These are phyloP conservation scores for Phylloporus sp. DNA, from an alignment of 768 basidiomycete species.

Conservation along the genomic window DNA sequence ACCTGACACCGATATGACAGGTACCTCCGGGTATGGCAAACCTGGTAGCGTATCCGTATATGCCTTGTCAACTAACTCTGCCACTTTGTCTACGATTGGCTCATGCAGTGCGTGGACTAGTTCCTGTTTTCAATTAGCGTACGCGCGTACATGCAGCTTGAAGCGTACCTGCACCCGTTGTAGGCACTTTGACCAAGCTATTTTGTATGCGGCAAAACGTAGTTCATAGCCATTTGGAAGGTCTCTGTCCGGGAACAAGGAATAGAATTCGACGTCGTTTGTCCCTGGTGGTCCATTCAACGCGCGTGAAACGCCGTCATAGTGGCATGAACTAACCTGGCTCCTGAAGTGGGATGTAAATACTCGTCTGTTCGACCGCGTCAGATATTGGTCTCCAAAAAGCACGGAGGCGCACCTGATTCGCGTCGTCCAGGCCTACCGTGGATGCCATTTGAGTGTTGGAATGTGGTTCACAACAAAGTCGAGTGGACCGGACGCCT, in stretches of 20 bases:
- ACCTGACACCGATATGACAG: slow-evolving; percentile 58
- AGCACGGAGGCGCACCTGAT: slow-evolving; percentile 22
- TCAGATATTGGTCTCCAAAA: slow-evolving; percentile 1
- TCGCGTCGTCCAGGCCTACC: slow-evolving; percentile 19
- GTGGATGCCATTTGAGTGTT: slow-evolving; percentile 12
- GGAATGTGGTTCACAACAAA: background rate
- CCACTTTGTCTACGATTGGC: slow-evolving; percentile 45
- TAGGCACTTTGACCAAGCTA: slow-evolving; percentile 59
- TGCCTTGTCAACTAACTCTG: slow-evolving; percentile 40
- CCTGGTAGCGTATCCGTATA: slow-evolving; percentile 47
- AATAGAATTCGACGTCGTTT: slow-evolving; percentile 17
- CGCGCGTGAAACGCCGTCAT: background rate
- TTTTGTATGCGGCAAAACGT: slow-evolving; percentile 51
- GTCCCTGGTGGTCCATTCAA: slow-evolving; percentile 11
- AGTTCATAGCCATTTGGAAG: slow-evolving; percentile 32
- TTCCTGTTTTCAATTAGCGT: slow-evolving; percentile 29
- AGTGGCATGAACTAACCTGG: slow-evolving; percentile 17
- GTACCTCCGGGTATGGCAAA: slow-evolving; percentile 58
- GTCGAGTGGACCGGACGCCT: slow-evolving; percentile 18
- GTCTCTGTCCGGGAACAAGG: slow-evolving; percentile 30
- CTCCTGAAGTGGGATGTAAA: slow-evolving; percentile 27
- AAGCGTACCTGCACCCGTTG: slow-evolving; percentile 50
- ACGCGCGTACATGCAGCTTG: background rate
- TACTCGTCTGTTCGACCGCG: slow-evolving; percentile 19
- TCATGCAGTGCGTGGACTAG: slow-evolving; percentile 47